Conservation (phyloP, 306 rosid genomes). For the Ormosia semicastrata region DNA sequence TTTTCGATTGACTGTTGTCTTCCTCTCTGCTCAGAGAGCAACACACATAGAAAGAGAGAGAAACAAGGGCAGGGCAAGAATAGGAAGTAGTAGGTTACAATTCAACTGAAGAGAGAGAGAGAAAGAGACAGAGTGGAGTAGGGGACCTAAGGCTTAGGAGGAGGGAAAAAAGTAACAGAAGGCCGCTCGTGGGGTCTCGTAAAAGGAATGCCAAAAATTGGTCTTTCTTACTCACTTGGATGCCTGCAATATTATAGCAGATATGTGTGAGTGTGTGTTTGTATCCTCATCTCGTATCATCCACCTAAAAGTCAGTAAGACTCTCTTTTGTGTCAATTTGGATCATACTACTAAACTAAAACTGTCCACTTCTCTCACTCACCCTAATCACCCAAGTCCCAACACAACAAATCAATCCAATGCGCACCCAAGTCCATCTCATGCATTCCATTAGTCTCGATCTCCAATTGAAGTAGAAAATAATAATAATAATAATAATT, state of each 20-base stretch:
- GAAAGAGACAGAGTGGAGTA: not conserved
- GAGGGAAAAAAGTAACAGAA: not conserved
- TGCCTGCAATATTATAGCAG: constrained; percentile 23
- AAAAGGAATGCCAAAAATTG: constrained; percentile 34
- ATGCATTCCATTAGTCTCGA: not conserved
- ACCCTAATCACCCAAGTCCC: too few species aligned
- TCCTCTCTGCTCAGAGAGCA: constrained; percentile 22
- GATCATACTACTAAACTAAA: not conserved
- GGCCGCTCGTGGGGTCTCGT: constrained; percentile 70
- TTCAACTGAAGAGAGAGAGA: not conserved
- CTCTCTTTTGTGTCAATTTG: not conserved
- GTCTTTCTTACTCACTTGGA: constrained; percentile 5
- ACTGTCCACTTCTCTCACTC: not conserved
- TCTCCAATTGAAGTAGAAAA: not conserved
- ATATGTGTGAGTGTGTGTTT: not conserved
- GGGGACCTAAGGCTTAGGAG: constrained; percentile 23
- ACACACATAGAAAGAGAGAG: not conserved
- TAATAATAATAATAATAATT: too few species aligned
- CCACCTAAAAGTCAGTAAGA: constrained; percentile 13
- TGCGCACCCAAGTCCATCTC: too few species aligned
- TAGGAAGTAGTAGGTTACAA: not conserved
- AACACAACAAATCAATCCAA: not conserved
- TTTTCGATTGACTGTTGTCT: constrained; percentile 52
- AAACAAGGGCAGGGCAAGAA: not conserved
- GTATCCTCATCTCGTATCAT: not conserved